Percentiles rank a stretch among this genome's conserved stretches.
These are phyloP conservation scores for Cutaneotrichosporon cavernicola DNA, from an alignment of 1,284 basidiomycete species.

Conservation along the genomic window DNA sequence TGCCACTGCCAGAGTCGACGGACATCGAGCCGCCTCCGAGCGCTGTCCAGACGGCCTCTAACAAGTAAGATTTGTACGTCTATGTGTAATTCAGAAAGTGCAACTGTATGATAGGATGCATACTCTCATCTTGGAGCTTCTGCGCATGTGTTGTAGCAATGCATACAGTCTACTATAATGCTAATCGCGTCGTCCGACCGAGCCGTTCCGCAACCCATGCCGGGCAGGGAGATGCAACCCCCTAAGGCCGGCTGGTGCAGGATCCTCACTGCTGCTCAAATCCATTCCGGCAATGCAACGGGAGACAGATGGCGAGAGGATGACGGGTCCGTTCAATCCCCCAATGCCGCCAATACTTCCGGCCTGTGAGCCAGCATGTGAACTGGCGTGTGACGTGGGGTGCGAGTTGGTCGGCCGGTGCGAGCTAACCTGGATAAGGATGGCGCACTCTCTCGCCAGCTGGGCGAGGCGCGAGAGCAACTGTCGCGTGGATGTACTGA, in stretches of 20 bases:
- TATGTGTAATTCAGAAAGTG: too few relatives aligned
- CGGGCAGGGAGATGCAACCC: slow-evolving; percentile 15
- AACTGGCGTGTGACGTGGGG: not conserved
- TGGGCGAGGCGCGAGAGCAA: slow-evolving; percentile 51
- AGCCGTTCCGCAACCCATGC: slow-evolving; percentile 12
- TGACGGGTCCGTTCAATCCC: not conserved
- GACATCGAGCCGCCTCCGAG: not conserved
- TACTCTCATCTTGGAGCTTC: too few relatives aligned
- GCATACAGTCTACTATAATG: not conserved
- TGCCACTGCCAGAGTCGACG: not conserved
- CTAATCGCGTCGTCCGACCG: not conserved
- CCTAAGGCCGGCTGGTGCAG: not conserved
- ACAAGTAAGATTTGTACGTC: too few relatives aligned
- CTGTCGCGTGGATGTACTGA: slow-evolving; percentile 42
- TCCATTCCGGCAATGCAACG: not conserved
- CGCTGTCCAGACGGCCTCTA: not conserved
- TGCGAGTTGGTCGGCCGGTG: slow-evolving; percentile 33
- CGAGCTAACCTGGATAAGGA: slow-evolving; percentile 51
- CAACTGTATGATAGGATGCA: too few relatives aligned
- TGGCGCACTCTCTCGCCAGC: slow-evolving; percentile 55
- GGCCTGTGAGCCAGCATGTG: not conserved
- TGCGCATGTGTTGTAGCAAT: not conserved
- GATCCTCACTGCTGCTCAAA: not conserved
- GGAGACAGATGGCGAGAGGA: not conserved
- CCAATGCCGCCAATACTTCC: not conserved